Conservation (phyloP, 306 rosid genomes). For the Dalbergia cultrata region DNA sequence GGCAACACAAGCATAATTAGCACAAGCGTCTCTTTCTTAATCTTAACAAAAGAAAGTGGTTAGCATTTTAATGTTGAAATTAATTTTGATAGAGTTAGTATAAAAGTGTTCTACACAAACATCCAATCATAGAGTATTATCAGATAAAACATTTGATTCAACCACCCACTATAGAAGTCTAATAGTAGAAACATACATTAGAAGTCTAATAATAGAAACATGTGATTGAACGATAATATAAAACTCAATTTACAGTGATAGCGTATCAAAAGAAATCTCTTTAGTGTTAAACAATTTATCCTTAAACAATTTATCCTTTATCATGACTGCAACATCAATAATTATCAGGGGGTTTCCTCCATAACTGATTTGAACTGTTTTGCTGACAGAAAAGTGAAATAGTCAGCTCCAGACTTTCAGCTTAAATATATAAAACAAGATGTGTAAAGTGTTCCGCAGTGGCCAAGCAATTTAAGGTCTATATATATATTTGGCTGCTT, state of each 20-base stretch:
- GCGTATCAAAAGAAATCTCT: too few relatives aligned
- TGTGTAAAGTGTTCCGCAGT: neutral
- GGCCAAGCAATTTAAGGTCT: slow-evolving; percentile 7
- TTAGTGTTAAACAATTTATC: neutral
- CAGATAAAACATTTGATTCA: too few relatives aligned
- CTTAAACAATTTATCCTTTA: neutral
- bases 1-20: slow-evolving; percentile 13
- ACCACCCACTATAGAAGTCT: too few relatives aligned
- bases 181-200: too few relatives aligned
- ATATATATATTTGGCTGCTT: neutral
- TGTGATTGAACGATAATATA: too few relatives aligned
- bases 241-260: too few relatives aligned
- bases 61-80: neutral
- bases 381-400: neutral
- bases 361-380: slow-evolving; percentile 9
- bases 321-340: neutral
- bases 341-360: neutral
- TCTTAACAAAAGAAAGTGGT: neutral
- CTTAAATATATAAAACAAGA: slow-evolving; percentile 3
- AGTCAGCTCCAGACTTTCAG: neutral
- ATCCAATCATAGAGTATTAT: too few relatives aligned
- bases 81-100: too few relatives aligned
- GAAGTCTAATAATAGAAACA: too few relatives aligned
- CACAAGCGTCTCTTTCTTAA: slow-evolving; percentile 25
- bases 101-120: too few relatives aligned